A percentile compares a stretch with the other conserved stretches of the same genome.
These are phyloP conservation scores for Podaxis sp. DNA, from an alignment of 768 basidiomycete genomes.

Conservation along the genomic window DNA sequence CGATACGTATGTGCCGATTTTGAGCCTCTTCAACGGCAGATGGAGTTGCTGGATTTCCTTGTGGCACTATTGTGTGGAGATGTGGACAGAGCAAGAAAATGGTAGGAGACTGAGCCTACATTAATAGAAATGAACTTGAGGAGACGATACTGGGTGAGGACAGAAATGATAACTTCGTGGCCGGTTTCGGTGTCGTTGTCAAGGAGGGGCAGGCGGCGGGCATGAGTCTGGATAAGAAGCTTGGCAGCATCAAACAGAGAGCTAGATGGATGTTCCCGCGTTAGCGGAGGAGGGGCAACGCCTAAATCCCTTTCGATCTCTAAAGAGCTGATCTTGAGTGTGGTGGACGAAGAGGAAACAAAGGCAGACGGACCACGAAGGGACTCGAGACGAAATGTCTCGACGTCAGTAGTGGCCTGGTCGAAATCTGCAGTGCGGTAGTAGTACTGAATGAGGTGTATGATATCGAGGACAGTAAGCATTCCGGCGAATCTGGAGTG, in stretches of 20 bases:
- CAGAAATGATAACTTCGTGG: constrained; percentile 93
- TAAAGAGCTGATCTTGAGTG: constrained; percentile 31
- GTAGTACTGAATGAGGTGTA: constrained; percentile 98
- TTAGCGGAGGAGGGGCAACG: constrained; percentile 88
- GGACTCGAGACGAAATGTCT: constrained; percentile 85
- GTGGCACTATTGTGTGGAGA: constrained; percentile 57
- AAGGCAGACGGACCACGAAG: constrained; percentile 67
- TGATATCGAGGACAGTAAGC: constrained; percentile 99
- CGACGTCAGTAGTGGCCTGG: constrained; percentile 86
- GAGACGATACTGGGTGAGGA: constrained; percentile 95
- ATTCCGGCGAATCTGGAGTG: constrained; percentile 93
- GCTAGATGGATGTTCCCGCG: constrained; percentile 83
- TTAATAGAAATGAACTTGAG: constrained; percentile 99
- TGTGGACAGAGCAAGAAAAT: constrained; percentile 8
- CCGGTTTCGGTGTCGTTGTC: constrained; percentile 93
- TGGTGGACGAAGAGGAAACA: constrained; percentile 9
- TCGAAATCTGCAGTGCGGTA: constrained; percentile 87
- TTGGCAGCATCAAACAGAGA: constrained; percentile 90
- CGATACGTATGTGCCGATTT: constrained; percentile 90
- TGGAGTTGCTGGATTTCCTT: constrained; percentile 83
- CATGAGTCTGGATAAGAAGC: constrained; percentile 91
- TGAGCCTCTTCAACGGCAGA: constrained; percentile 77
- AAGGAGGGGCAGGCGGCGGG: constrained; percentile 89
- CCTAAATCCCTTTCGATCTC: constrained; percentile 93
- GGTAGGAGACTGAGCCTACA: constrained; percentile 45